Evolutionary conservation across 78 protist genomes (phyloP).

Genomic region (Dictyostelium brefeldianum): DNA sequence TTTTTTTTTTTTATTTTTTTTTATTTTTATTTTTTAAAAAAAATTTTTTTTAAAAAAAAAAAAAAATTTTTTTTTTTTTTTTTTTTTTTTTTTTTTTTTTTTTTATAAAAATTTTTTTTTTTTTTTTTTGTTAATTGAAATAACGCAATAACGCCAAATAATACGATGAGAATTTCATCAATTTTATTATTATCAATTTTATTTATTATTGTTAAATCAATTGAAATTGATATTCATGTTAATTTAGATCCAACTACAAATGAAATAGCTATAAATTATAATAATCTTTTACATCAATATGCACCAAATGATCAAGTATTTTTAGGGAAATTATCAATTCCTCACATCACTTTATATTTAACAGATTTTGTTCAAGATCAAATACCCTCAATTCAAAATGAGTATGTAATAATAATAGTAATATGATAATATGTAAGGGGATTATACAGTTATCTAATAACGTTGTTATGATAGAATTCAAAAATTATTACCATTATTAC

Average conservation of each 20-base stretch:
- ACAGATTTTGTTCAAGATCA: slow-evolving; percentile 42
- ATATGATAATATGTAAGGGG: too few relatives aligned
- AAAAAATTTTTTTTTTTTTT: not conserved
- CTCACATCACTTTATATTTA: slow-evolving; percentile 78
- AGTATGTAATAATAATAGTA: slow-evolving; percentile 12
- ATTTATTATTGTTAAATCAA: not conserved
- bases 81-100: not conserved
- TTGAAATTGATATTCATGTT: slow-evolving; percentile 59
- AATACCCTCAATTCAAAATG: slow-evolving; percentile 11
- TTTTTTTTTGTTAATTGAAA: not conserved
- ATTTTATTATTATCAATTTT: too few relatives aligned
- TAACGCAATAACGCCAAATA: too few relatives aligned
- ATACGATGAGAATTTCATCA: too few relatives aligned
- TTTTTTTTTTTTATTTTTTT: too few relatives aligned
- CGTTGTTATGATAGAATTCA: not conserved
- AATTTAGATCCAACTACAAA: slow-evolving; percentile 32
- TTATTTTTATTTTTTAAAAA: too few relatives aligned
- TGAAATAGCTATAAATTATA: slow-evolving; percentile 27
- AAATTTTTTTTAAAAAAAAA: not conserved
- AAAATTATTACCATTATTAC: slow-evolving; percentile 21
- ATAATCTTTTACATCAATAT: slow-evolving; percentile 1
- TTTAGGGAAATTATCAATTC: slow-evolving; percentile 40
- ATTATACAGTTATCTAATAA: too few relatives aligned
- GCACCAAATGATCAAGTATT: slow-evolving; percentile 68
- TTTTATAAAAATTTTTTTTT: not conserved